A percentile compares a stretch with the other conserved stretches of the same genome.
These are phyloP conservation scores for Fusarium foetens DNA, from an alignment of 2,329 filamentous ascomycete species.

Conservation along the genomic window DNA sequence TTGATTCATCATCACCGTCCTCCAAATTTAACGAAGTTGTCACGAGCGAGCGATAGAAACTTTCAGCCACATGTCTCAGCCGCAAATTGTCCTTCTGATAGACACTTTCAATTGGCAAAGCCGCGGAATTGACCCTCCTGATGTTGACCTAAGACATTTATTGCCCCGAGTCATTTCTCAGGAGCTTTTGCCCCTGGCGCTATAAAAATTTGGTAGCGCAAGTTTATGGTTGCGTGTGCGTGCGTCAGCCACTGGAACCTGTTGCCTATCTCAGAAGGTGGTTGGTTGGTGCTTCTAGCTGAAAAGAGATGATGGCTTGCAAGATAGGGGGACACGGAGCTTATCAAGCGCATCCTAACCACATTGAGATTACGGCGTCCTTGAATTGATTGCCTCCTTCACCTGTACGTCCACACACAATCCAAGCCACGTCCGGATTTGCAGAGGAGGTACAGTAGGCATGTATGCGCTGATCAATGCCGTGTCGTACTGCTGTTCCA, in stretches of 20 bases:
- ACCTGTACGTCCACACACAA: rapidly evolving
- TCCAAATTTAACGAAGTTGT: background rate
- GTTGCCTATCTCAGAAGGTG: background rate
- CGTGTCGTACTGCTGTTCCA: background rate
- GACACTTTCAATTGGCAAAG: background rate
- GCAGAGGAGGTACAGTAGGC: background rate
- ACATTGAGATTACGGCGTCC: background rate
- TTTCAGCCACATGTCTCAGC: background rate
- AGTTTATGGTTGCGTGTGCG: background rate
- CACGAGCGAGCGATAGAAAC: background rate
- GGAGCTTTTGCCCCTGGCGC: background rate
- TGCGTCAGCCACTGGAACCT: background rate
- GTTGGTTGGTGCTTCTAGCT: background rate
- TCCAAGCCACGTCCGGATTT: background rate
- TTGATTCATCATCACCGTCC: background rate
- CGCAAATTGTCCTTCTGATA: background rate
- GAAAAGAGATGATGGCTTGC: background rate
- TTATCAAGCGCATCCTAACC: background rate
- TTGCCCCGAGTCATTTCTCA: background rate
- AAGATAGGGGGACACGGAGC: background rate
- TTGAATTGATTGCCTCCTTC: background rate
- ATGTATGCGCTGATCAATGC: background rate
- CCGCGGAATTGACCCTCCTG: background rate
- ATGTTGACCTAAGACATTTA: background rate
- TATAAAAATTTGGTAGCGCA: background rate